phyloP scores from a whole-genome alignment of 2,329 filamentous ascomycete genomes.

The Trichoderma atroviride region DNA sequence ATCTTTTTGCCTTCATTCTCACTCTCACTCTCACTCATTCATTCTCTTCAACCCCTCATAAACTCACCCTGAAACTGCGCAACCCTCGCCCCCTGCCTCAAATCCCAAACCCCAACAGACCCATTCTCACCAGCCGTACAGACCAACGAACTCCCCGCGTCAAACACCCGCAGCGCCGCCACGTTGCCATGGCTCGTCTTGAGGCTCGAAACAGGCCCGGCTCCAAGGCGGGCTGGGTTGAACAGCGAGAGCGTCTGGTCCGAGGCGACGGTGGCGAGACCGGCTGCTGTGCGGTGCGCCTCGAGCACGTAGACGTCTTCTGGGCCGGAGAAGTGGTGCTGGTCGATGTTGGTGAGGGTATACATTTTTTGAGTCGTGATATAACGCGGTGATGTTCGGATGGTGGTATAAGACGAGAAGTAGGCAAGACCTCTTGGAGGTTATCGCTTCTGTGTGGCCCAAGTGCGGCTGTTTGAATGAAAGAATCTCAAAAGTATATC shows the following conservation, averaged over 20 bases:
- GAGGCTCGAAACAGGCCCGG: slow-evolving; percentile 52
- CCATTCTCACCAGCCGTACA: slow-evolving; percentile 75
- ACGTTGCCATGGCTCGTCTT: slow-evolving; percentile 63
- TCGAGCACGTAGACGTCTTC: slow-evolving; percentile 60
- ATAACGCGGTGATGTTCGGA: neutral
- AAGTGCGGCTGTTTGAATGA: neutral
- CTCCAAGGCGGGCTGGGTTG: slow-evolving; percentile 58
- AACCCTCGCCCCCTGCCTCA: slow-evolving; percentile 52
- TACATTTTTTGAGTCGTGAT: slow-evolving; percentile 37
- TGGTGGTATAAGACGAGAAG: slow-evolving; percentile 2
- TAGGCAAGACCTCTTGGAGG: neutral
- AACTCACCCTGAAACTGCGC: slow-evolving; percentile 51
- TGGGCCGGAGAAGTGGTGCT: slow-evolving; percentile 34
- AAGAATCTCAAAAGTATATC: neutral
- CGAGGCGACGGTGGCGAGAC: slow-evolving; percentile 66
- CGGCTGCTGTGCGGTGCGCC: slow-evolving; percentile 53
- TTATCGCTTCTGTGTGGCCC: neutral
- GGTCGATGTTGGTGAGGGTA: slow-evolving; percentile 39
- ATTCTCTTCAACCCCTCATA: neutral
- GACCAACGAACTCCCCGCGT: slow-evolving; percentile 55
- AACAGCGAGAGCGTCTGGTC: slow-evolving; percentile 71
- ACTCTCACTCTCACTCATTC: neutral
- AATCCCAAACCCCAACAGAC: slow-evolving; percentile 66
- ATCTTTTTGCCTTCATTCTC: neutral
- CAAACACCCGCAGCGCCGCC: slow-evolving; percentile 62